Evolutionary conservation across 345 rosid genomes (phyloP).

Genomic region (Trapa incisa): DNA sequence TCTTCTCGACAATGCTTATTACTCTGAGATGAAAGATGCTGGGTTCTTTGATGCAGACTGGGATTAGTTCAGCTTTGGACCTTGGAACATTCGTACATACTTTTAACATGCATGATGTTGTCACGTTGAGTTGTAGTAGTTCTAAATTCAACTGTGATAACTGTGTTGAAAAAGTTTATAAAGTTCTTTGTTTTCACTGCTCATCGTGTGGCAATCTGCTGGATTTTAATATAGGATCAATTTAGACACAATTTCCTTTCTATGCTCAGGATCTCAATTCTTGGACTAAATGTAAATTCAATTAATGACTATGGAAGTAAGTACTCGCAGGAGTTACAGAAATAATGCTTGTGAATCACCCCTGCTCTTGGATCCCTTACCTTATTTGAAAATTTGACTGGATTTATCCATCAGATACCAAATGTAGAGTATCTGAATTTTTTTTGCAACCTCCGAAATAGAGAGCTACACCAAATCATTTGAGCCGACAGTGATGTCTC

Average conservation of each 20-base stretch:
- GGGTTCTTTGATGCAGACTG: conserved; percentile 84
- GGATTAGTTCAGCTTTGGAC: conserved; percentile 26
- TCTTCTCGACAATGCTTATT: conserved; percentile 67
- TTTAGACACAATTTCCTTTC: not conserved
- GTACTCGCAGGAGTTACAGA: not conserved
- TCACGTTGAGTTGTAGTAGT: not conserved
- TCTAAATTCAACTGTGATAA: conserved; percentile 3
- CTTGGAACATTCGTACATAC: not conserved
- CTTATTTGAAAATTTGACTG: not conserved
- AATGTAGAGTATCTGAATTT: not conserved
- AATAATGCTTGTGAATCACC: not conserved
- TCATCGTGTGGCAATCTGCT: not conserved
- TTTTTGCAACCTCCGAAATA: no score
- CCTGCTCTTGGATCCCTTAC: not conserved
- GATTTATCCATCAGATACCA: not conserved
- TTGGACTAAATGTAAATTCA: not conserved
- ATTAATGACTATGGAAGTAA: not conserved
- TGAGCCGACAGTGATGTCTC: not conserved
- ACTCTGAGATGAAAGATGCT: conserved; percentile 96
- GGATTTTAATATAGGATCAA: not conserved
- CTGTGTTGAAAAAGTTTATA: not conserved
- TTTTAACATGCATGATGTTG: not conserved
- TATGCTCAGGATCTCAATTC: not conserved
- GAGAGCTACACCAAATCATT: not conserved
- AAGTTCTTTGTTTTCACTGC: not conserved